phyloP scores from a whole-genome alignment of 192 early-diverging fungal species.

The Endogone sp. region DNA sequence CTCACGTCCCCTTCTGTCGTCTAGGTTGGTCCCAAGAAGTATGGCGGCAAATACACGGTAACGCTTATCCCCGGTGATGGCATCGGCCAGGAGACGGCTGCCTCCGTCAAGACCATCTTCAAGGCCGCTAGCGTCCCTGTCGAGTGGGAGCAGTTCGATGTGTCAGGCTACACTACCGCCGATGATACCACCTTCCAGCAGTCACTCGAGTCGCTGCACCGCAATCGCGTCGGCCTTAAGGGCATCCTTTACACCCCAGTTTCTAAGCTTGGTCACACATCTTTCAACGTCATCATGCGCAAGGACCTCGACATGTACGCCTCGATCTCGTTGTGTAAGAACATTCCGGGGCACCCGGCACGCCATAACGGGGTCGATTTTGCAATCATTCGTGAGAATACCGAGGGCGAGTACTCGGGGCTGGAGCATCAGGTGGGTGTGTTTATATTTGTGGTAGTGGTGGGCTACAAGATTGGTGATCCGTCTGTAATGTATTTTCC shows the following conservation, averaged over 20 bases:
- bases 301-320: conserved; percentile 99
- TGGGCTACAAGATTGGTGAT: too few relatives aligned
- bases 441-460: not conserved
- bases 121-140: conserved; percentile 90
- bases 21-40: conserved; percentile 54
- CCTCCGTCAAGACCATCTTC: conserved; percentile 92
- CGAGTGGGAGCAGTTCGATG: conserved; percentile 96
- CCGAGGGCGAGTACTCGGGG: conserved; percentile 99
- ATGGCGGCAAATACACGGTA: conserved; percentile 94
- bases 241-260: conserved; percentile 91
- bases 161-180: conserved; percentile 85
- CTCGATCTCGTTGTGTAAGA: conserved; percentile 87
- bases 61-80: conserved; percentile 99
- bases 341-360: conserved; percentile 81
- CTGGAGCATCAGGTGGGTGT: conserved; percentile 84
- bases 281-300: conserved; percentile 95
- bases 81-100: conserved; percentile 90
- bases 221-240: conserved; percentile 98
- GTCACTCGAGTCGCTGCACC: conserved; percentile 83
- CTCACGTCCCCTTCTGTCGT: not conserved
- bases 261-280: conserved; percentile 80
- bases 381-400: conserved; percentile 99
- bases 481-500: too few relatives aligned
- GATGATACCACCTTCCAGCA: conserved; percentile 83
- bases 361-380: conserved; percentile 95